Conservation (phyloP, 225 moss, liverwort and hornwort species). For the Anthoceros angustus region DNA sequence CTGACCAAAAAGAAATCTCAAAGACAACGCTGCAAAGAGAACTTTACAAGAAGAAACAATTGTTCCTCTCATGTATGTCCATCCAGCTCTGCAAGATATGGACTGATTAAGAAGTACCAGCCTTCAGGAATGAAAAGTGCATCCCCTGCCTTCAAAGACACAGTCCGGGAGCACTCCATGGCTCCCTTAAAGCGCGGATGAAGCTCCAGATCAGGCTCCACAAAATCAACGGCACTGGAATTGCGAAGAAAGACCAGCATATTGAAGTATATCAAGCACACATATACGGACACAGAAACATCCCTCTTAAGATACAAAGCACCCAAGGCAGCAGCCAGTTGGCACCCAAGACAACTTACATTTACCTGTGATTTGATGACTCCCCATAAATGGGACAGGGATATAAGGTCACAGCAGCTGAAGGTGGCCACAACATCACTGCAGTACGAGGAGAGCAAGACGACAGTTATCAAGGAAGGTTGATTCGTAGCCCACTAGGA, state of each 20-base stretch:
- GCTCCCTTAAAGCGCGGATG: constrained; percentile 49
- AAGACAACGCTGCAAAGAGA: background rate
- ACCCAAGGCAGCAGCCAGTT: background rate
- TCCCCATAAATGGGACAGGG: constrained; percentile 67
- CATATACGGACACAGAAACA: constrained; percentile 1
- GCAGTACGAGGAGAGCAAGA: constrained; percentile 2
- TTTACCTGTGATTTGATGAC: constrained; percentile 62
- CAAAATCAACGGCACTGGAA: constrained; percentile 69
- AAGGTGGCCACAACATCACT: constrained; percentile 81
- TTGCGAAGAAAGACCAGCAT: background rate
- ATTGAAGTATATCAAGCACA: background rate
- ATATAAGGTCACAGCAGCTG: constrained; percentile 59
- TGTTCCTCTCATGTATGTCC: no score
- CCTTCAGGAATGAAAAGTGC: constrained; percentile 84
- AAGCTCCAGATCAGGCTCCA: constrained; percentile 35
- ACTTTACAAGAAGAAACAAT: no score
- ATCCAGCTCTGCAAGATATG: no score
- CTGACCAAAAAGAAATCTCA: background rate
- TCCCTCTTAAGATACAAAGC: background rate
- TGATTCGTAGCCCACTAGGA: background rate
- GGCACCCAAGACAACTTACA: background rate
- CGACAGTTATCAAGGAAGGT: background rate
- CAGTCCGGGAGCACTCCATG: constrained; percentile 19
- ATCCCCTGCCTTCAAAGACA: constrained; percentile 44
- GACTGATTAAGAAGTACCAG: no score